Evolutionary conservation across 345 rosid species (phyloP), one percentile per base, ranked within the genome.

Genomic region (Geranium brycei): DNA sequence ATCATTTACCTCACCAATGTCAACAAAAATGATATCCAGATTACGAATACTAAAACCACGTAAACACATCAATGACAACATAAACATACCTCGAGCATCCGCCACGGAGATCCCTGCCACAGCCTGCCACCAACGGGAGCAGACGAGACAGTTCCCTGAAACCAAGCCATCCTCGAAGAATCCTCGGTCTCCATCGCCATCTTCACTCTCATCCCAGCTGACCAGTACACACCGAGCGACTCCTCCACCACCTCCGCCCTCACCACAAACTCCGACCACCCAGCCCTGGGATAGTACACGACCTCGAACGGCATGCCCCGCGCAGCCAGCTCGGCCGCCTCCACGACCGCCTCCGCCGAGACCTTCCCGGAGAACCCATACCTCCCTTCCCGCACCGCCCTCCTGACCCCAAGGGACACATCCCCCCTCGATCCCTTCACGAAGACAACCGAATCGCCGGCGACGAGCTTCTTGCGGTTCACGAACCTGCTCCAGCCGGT

Each of bases 401-500:
- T 75, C 57, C 99, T 72, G 2, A 93, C 82, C 64, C 99, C 97
- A 0, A 87, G 69, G 51, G 77, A 90, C 86, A 85, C 76, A 65
- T 79, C 73, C 3, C 84, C 84, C 13, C 10, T 66, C 18, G 72
- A 63, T 70, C 78, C 81, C 77, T 73, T 85, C 95, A 92, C 86
- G 71, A 89, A 93, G 0, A 93, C 88, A 5, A 90, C 89, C 0
- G 95, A 83, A 68, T 93, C 99, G 0, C 97, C 96, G 1, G 99
- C 95, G 58, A 93, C 83, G 0, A 93, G 80, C 77, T 85, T 87
- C 90, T 93, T 93, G 8, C 28, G 56, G 62, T 93, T 93, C 4
- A 93, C 96, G 65, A 93, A 93, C 76, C 85, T 93, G 76, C 95
- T 87, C 99, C 99, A 93, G 10, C 97, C 99, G 7, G 97, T 90